A percentile compares a stretch with the other conserved stretches of the same genome.
These are phyloP conservation scores for Lyophyllum semitale DNA, from an alignment of 768 basidiomycete species.

Conservation along the genomic window DNA sequence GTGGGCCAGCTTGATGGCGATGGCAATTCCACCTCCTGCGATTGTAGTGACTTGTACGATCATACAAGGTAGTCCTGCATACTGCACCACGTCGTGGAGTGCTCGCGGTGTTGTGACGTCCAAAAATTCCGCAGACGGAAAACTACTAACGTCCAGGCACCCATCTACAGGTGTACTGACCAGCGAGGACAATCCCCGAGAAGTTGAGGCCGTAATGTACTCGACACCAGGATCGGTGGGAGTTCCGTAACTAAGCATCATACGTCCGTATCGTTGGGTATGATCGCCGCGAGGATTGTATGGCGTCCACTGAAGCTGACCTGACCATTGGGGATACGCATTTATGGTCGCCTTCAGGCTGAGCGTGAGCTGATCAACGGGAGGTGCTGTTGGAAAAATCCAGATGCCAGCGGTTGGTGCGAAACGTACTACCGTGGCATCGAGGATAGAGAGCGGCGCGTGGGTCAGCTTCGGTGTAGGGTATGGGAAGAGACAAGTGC, in stretches of 20 bases:
- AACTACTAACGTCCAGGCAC: conserved; percentile 4
- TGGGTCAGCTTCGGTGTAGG: conserved; percentile 1
- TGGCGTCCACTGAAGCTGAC: conserved; percentile 26
- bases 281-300: conserved; percentile 20
- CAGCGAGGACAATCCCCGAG: conserved; percentile 12
- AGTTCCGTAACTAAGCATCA: conserved; percentile 25
- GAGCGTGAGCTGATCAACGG: conserved; percentile 5
- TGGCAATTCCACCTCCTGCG: conserved; percentile 25
- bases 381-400: conserved; percentile 22
- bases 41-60: conserved; percentile 36
- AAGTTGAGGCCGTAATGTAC: conserved; percentile 24
- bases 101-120: conserved; percentile 24
- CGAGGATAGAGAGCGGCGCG: conserved; percentile 29
- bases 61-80: conserved; percentile 28
- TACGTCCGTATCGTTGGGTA: conserved; percentile 27
- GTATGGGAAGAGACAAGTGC: conserved; percentile 12
- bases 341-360: conserved; percentile 24
- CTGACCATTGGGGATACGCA: conserved; percentile 32
- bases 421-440: conserved; percentile 27
- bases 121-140: conserved; percentile 16
- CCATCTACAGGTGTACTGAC: conserved; percentile 17
- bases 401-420: conserved; percentile 27
- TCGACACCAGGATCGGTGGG: conserved; percentile 30
- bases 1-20: conserved; percentile 34
- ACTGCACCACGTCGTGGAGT: conserved; percentile 20